A percentile compares a stretch with the other conserved stretches of the same genome.
phyloP scores from a whole-genome alignment of 1,284 basidiomycete species.

The Heterobasidion occidentale region DNA sequence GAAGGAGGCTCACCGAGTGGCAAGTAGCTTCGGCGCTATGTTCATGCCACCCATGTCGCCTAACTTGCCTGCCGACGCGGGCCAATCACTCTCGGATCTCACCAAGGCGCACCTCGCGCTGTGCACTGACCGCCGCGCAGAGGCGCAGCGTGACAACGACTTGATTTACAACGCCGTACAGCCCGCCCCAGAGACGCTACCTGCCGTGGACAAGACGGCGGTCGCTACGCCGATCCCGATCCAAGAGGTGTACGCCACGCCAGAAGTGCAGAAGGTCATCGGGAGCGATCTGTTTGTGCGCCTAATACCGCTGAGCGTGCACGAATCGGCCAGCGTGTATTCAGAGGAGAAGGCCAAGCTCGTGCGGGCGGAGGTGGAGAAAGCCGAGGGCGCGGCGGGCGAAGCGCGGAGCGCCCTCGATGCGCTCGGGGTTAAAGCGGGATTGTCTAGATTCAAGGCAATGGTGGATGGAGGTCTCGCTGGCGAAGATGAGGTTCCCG shows the following conservation, averaged over 20 bases:
- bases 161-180: slow-evolving; percentile 97
- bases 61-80: slow-evolving; percentile 86
- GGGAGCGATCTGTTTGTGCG: slow-evolving; percentile 87
- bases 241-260: slow-evolving; percentile 87
- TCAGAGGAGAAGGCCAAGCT: slow-evolving; percentile 99
- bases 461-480: slow-evolving; percentile 69
- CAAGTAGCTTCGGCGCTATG: slow-evolving; percentile 64
- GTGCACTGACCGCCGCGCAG: slow-evolving; percentile 68
- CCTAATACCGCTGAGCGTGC: slow-evolving; percentile 89
- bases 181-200: slow-evolving; percentile 75
- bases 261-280: slow-evolving; percentile 93
- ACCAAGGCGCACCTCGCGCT: slow-evolving; percentile 79
- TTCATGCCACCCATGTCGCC: slow-evolving; percentile 72
- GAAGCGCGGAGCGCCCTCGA: slow-evolving; percentile 81
- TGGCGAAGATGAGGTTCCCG: slow-evolving; percentile 64
- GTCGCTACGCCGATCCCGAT: slow-evolving; percentile 83
- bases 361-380: slow-evolving; percentile 84
- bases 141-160: slow-evolving; percentile 89
- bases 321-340: slow-evolving; percentile 94
- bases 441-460: slow-evolving; percentile 69
- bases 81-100: slow-evolving; percentile 70
- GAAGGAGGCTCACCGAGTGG: slow-evolving; percentile 76
- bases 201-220: slow-evolving; percentile 72
- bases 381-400: slow-evolving; percentile 76
- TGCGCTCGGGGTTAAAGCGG: slow-evolving; percentile 73